phyloP scores from a whole-genome alignment of 73 alveolate species.

The Breviolum minutum region DNA sequence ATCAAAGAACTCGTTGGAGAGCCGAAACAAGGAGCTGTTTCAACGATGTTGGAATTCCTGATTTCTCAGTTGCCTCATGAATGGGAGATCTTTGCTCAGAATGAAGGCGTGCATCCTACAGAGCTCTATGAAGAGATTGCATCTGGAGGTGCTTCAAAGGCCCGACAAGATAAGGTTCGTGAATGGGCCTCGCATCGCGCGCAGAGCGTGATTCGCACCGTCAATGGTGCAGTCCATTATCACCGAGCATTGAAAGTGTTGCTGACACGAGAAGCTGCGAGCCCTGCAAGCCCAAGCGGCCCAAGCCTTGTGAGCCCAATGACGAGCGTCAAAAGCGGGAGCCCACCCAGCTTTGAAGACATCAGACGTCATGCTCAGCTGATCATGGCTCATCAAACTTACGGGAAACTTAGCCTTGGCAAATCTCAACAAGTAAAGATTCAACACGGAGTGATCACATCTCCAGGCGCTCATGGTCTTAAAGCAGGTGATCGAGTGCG shows the following conservation, averaged over 20 bases:
- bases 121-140: constrained; percentile 60
- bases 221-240: constrained; percentile 79
- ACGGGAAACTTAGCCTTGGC: constrained; percentile 78
- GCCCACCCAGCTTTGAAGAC: constrained; percentile 44
- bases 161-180: constrained; percentile 58
- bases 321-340: background rate
- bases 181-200: constrained; percentile 91
- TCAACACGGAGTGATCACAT: constrained; percentile 74
- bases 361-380: constrained; percentile 85
- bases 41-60: constrained; percentile 82
- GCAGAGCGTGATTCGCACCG: constrained; percentile 87
- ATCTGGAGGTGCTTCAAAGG: constrained; percentile 46
- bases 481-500: constrained; percentile 61
- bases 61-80: constrained; percentile 81
- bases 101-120: constrained; percentile 64
- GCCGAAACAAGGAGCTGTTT: constrained; percentile 73
- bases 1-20: constrained; percentile 81
- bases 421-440: constrained; percentile 87
- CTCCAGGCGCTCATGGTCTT: constrained; percentile 82
- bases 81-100: constrained; percentile 94
- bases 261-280: background rate
- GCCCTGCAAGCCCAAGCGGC: constrained; percentile 8
- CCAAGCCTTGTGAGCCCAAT: background rate
- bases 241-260: constrained; percentile 80
- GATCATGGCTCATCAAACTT: constrained; percentile 94